Evolutionary conservation across 148 eudicot species (phyloP).

Genomic region (Suaeda aralocaspica): DNA sequence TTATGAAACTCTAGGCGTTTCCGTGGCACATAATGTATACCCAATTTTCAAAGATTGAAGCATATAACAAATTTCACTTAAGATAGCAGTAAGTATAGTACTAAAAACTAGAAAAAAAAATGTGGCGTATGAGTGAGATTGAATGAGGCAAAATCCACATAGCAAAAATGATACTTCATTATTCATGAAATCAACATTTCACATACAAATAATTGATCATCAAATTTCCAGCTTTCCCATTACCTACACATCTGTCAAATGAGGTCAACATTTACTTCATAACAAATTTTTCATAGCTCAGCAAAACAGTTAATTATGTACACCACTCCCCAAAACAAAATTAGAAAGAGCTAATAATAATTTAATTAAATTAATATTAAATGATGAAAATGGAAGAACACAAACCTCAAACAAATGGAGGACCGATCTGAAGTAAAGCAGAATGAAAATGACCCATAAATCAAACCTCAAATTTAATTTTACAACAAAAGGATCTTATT

Average conservation of each 20-base stretch:
- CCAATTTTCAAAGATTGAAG: too few relatives aligned
- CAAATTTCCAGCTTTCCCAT: background rate
- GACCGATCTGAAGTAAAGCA: constrained; percentile 24
- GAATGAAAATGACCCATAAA: constrained; percentile 29
- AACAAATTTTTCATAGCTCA: background rate
- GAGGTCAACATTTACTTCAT: background rate
- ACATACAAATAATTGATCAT: background rate
- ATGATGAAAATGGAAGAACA: background rate
- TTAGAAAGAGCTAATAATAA: background rate
- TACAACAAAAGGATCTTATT: too few relatives aligned
- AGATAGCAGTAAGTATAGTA: too few relatives aligned
- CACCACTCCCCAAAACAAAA: background rate
- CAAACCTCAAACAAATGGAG: constrained; percentile 22
- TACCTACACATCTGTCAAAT: background rate
- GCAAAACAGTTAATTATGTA: too few relatives aligned
- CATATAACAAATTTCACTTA: too few relatives aligned
- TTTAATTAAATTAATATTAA: background rate
- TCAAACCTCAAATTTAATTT: background rate
- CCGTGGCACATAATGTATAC: too few relatives aligned
- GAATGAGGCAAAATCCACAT: too few relatives aligned
- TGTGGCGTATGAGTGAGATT: background rate
- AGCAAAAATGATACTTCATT: too few relatives aligned
- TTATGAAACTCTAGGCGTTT: too few relatives aligned
- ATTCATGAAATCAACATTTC: background rate
- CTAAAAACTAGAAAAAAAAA: background rate